Evolutionary conservation across 345 rosid genomes (phyloP).

Genomic region (Melaleuca alternifolia): DNA sequence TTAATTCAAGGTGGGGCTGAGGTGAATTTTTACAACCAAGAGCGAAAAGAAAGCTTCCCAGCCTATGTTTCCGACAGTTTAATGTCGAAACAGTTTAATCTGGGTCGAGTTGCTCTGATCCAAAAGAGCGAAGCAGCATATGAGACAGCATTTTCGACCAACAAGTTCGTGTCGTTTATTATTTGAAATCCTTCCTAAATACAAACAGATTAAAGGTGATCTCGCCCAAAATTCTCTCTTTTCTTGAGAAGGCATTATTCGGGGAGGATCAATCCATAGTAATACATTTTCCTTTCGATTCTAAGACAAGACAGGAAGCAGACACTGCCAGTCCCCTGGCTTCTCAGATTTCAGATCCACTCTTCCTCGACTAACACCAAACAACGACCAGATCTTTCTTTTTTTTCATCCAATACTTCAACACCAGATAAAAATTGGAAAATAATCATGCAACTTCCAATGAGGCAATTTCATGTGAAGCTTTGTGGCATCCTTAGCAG

Average conservation of each 20-base stretch:
- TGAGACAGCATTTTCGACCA: background rate
- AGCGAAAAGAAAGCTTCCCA: background rate
- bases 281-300: background rate
- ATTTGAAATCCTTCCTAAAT: no score
- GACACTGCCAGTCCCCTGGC: background rate
- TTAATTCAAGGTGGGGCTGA: background rate
- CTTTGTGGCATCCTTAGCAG: accelerated
- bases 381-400: background rate
- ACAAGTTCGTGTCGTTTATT: background rate
- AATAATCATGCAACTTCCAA: background rate
- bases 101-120: background rate
- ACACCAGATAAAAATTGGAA: background rate
- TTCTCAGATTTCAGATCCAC: background rate
- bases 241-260: background rate
- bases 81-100: background rate
- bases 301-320: background rate
- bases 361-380: background rate
- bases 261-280: no score
- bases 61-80: background rate
- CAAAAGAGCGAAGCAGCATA: background rate
- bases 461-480: background rate
- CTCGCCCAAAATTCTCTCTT: background rate
- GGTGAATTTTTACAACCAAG: background rate
- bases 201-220: background rate
- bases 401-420: background rate